Percentiles rank a stretch among this genome's conserved stretches.
phyloP scores from a whole-genome alignment of 169 alveolate species.

The Plasmodium vivax region DNA sequence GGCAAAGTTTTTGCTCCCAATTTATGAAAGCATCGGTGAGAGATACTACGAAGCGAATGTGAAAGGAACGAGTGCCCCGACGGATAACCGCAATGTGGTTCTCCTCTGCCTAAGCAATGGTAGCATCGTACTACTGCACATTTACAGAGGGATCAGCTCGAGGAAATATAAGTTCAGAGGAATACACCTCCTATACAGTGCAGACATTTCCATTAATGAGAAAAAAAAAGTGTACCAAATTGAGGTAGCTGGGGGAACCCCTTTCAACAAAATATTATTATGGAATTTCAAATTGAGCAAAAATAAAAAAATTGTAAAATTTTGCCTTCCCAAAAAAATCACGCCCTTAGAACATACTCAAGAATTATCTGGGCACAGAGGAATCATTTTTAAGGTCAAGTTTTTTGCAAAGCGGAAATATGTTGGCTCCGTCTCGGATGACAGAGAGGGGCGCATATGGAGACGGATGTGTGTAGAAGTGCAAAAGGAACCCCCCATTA shows the following conservation, averaged over 20 bases:
- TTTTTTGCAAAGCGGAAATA: constrained; percentile 48
- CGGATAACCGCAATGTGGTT: background rate
- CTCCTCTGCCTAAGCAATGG: constrained; percentile 60
- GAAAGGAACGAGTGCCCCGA: background rate
- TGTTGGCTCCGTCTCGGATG: constrained; percentile 59
- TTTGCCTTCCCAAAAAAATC: background rate
- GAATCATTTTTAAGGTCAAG: constrained; percentile 67
- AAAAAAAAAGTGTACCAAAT: constrained; percentile 20
- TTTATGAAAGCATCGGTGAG: background rate
- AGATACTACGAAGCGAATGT: background rate
- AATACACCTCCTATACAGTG: constrained; percentile 59
- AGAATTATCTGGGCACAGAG: constrained; percentile 66
- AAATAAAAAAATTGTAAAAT: background rate
- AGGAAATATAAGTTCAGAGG: constrained; percentile 41
- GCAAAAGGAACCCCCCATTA: background rate
- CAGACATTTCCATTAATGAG: constrained; percentile 43
- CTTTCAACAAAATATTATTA: constrained; percentile 59
- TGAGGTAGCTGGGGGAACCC: constrained; percentile 61
- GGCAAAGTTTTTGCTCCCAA: background rate
- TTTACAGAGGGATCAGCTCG: constrained; percentile 32
- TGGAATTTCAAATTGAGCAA: constrained; percentile 26
- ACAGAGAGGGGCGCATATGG: constrained; percentile 72
- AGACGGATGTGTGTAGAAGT: background rate
- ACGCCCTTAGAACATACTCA: background rate
- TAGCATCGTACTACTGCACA: constrained; percentile 24